Evolutionary conservation across 2,329 filamentous ascomycete species (phyloP).

Genomic region (Aspergillus thermomutatus): DNA sequence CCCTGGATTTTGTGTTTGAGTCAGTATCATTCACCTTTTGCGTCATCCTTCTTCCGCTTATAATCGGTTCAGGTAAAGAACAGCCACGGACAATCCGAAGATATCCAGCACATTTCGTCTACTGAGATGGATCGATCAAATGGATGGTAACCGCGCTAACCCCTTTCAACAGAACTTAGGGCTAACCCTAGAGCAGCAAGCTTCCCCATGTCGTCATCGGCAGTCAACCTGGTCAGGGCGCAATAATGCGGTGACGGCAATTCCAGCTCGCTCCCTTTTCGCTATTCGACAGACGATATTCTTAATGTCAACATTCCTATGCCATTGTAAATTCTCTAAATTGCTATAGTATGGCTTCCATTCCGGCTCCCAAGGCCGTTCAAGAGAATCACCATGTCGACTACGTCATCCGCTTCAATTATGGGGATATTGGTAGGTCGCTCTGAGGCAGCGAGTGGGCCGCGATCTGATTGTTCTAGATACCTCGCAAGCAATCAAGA

Average conservation of each 20-base stretch:
- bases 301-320: background rate
- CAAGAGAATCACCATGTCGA: conserved; percentile 70
- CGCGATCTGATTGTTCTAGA: conserved; percentile 45
- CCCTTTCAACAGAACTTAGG: background rate
- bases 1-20: background rate
- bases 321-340: background rate
- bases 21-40: background rate
- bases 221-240: background rate
- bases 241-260: background rate
- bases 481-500: conserved; percentile 64
- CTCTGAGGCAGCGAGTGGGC: background rate
- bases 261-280: background rate
- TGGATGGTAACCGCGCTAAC: too few relatives aligned
- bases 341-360: conserved; percentile 25
- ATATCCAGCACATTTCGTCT: background rate
- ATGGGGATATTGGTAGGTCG: conserved; percentile 62
- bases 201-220: conserved; percentile 1
- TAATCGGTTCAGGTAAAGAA: background rate
- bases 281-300: background rate
- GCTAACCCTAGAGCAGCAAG: conserved; percentile 6
- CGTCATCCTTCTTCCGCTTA: background rate
- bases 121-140: background rate
- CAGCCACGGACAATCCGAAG: background rate
- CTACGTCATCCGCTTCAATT: conserved; percentile 81
- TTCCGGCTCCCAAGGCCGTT: conserved; percentile 22